These are phyloP conservation scores for Astragalus membranaceus DNA, from an alignment of 306 rosid genomes.

Conservation along the genomic window DNA sequence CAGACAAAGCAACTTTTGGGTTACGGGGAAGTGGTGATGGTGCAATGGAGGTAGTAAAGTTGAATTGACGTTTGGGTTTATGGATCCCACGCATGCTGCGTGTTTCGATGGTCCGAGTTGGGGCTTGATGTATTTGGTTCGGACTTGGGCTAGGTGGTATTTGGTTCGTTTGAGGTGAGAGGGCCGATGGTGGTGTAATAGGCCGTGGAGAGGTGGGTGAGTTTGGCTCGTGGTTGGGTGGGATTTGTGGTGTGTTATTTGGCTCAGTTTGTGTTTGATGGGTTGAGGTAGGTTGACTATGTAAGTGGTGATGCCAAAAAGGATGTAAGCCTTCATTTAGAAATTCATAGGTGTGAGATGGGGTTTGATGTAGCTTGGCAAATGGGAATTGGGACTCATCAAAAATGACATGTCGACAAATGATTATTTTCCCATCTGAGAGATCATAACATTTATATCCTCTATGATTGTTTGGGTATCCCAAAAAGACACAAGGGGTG, in stretches of 20 bases:
- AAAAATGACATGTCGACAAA: no score
- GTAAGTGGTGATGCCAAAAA: not conserved
- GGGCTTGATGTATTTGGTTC: not conserved
- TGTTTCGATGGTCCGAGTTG: not conserved
- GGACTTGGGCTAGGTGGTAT: no score
- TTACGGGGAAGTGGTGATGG: no score
- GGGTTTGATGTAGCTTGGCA: no score
- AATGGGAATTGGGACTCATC: no score
- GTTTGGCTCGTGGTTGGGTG: not conserved
- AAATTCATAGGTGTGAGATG: no score
- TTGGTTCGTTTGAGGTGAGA: no score
- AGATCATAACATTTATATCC: no score
- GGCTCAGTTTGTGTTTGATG: not conserved
- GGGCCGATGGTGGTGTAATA: not conserved
- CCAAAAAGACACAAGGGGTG: not conserved
- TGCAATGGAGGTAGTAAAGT: no score
- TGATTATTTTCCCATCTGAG: no score
- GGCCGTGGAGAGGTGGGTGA: not conserved
- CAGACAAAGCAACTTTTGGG: no score
- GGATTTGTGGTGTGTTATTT: not conserved
- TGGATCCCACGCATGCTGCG: not conserved
- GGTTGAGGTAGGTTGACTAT: not conserved
- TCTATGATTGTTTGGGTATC: no score
- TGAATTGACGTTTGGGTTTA: not conserved
- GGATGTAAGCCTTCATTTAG: not conserved